phyloP scores from a whole-genome alignment of 73 alveolate species.

The Paramecium tetraurelia region DNA sequence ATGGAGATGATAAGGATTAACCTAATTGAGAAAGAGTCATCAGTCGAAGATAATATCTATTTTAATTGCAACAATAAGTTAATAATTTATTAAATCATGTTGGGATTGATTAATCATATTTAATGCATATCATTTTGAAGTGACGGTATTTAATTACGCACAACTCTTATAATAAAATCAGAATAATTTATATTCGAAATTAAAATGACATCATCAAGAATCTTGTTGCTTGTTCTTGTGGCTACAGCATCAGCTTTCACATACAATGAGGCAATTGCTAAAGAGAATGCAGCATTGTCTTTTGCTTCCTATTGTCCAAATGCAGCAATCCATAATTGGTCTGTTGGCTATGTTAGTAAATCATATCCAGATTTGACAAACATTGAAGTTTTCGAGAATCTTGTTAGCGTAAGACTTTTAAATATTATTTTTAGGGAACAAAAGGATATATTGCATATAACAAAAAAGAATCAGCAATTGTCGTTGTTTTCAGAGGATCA shows the following conservation, averaged over 20 bases:
- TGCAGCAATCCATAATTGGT: neutral
- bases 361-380: neutral
- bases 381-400: constrained; percentile 13
- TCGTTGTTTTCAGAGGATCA: constrained; percentile 56
- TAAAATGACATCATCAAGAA: constrained; percentile 38
- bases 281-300: constrained; percentile 13
- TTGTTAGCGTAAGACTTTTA: neutral
- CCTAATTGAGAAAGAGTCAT: neutral
- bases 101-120: neutral
- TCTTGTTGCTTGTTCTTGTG: neutral
- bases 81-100: neutral
- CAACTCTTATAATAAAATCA: neutral
- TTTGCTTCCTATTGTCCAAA: constrained; percentile 53
- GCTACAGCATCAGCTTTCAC: constrained; percentile 24
- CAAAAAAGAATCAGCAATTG: constrained; percentile 10
- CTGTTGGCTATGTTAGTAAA: constrained; percentile 15
- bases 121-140: neutral
- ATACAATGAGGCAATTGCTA: constrained; percentile 16
- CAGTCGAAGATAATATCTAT: neutral
- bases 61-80: neutral
- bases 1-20: neutral
- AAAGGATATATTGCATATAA: constrained; percentile 35
- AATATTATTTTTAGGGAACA: neutral
- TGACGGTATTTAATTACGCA: neutral
- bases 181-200: neutral